Conservation (phyloP, 805 yeast species). For the Suhomyces prunicola region DNA sequence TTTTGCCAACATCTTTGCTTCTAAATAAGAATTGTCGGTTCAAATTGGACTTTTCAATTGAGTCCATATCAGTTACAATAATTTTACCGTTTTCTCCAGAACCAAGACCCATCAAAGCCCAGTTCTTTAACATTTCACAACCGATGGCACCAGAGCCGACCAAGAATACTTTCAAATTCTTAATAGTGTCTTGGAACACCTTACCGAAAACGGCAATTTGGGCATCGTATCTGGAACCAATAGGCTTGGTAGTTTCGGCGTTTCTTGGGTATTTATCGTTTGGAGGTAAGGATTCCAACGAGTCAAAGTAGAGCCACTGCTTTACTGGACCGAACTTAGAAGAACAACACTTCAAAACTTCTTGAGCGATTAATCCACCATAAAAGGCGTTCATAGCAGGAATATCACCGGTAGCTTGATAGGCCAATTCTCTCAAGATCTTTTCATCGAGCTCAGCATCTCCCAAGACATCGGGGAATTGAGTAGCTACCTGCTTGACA, state of each 20-base stretch:
- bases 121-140: constrained; percentile 95
- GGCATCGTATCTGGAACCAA: constrained; percentile 83
- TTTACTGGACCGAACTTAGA: constrained; percentile 93
- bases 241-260: constrained; percentile 70
- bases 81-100: constrained; percentile 87
- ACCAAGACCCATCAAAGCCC: constrained; percentile 97
- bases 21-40: constrained; percentile 96
- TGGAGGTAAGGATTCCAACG: constrained; percentile 84
- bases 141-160: constrained; percentile 99
- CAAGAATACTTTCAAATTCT: constrained; percentile 78
- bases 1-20: constrained; percentile 88
- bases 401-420: constrained; percentile 86
- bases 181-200: constrained; percentile 66
- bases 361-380: constrained; percentile 96
- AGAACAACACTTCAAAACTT: constrained; percentile 90
- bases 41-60: constrained; percentile 92
- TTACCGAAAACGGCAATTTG: constrained; percentile 93
- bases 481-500: constrained; percentile 55
- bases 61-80: constrained; percentile 85
- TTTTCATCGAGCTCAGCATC: constrained; percentile 57
- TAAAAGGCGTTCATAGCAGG: constrained; percentile 86
- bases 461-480: constrained; percentile 56
- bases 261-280: constrained; percentile 55
- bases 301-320: constrained; percentile 91
- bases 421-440: constrained; percentile 68